Conservation (phyloP, 306 rosid genomes). For the Lagenaria siceraria region DNA sequence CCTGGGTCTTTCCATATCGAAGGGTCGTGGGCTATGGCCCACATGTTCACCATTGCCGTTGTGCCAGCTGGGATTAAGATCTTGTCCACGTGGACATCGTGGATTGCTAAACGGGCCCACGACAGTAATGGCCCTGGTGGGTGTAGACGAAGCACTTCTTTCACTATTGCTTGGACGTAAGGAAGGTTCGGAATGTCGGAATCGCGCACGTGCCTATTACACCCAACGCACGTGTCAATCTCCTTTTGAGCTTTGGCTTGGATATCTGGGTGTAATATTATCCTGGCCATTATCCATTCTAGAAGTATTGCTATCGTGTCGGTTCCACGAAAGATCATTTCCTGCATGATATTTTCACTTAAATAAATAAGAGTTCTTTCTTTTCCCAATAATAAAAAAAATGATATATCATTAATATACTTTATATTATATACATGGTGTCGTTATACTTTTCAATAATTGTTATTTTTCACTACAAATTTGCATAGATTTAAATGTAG, state of each 20-base stretch:
- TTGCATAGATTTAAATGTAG: background rate
- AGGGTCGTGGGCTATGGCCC: constrained; percentile 79
- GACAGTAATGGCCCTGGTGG: constrained; percentile 93
- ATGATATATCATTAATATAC: background rate
- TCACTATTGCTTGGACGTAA: constrained; percentile 67
- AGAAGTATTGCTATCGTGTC: constrained; percentile 68
- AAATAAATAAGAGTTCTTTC: background rate
- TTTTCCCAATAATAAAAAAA: no score
- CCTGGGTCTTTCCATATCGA: constrained; percentile 64
- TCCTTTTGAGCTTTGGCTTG: constrained; percentile 57
- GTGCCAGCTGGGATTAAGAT: constrained; percentile 71
- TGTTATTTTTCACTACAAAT: no score
- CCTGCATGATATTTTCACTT: constrained; percentile 21
- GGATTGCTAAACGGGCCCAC: constrained; percentile 76
- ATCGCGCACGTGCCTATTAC: constrained; percentile 39
- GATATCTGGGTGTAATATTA: constrained; percentile 61
- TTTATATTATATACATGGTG: no score
- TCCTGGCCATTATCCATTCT: constrained; percentile 82
- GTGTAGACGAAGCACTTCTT: constrained; percentile 73
- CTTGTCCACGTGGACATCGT: constrained; percentile 56
- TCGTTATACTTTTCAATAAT: no score
- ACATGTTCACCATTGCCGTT: constrained; percentile 88
- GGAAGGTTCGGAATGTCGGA: constrained; percentile 51
- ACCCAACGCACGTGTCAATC: constrained; percentile 40
- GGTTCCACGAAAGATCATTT: constrained; percentile 85